Evolutionary conservation across 768 basidiomycete genomes (phyloP), one percentile per base, ranked within the genome.

Genomic region (Cyclocybe aegerita): DNA sequence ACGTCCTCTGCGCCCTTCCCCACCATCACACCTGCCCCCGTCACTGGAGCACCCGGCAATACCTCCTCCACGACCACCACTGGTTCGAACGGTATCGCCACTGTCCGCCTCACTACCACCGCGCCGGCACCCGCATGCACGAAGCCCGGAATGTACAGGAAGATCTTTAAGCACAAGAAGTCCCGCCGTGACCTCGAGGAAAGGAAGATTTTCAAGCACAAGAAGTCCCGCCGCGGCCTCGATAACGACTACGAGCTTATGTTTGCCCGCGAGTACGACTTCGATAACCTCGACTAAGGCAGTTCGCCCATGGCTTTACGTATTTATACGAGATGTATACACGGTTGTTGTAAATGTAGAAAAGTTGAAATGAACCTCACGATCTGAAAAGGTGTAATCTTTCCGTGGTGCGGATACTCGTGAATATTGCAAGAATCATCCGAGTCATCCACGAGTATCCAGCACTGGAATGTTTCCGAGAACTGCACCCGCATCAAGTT

Each of bases 281-380:
- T 61, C 37, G 64, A 65, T 51, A 50, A 65, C 41, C 58, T 65
- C 36, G 64, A 65, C 43, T 65, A 58, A 50, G 39, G 54, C 38
- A 31, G 39, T 31, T 30, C 14, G 34, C 23, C 15, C 10, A 17
- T 14, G n/a, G 4, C 5, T 15, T 37, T 3, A 37, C 36, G 15
- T 15, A 37, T 15, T 11, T 15, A 37, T 15, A 37, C 15, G 11
- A 37, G 36, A 37, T 11, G 15, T 37, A 15, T 37, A 4, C 11
- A 3, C 15, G 15, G 36, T 11, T 37, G 3, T 23, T 23, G 23
- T 23, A 23, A 23, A 23, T 23, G 23, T 23, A 23, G 23, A 23
- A 23, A 23, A 23, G 23, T 23, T 23, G 23, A 23, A 23, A 5
- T 23, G 23, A 23, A 23, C 23, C 23, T 23, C 23, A 23, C 23